These are phyloP conservation scores for Trichophyton benhamiae DNA, from an alignment of 2,329 filamentous ascomycete genomes.

Conservation along the genomic window DNA sequence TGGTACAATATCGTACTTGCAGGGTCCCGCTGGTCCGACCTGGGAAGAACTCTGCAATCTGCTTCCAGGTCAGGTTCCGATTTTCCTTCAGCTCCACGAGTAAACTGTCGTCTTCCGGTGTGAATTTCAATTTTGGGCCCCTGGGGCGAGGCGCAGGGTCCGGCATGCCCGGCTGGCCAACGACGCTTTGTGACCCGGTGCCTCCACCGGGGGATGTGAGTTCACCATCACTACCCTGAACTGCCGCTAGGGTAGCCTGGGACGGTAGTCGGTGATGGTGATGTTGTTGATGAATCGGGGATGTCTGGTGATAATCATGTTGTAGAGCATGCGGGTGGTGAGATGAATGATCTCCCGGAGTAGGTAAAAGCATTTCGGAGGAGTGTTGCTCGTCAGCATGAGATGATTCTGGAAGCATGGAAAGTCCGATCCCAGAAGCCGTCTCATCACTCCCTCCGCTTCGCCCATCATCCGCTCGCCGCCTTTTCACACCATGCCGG, in stretches of 20 bases:
- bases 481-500: slow-evolving; percentile 25
- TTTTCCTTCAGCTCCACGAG: slow-evolving; percentile 87
- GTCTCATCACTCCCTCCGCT: slow-evolving; percentile 19
- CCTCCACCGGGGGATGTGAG: slow-evolving; percentile 30
- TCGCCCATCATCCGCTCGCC: slow-evolving; percentile 22
- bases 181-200: slow-evolving; percentile 66
- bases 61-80: slow-evolving; percentile 91
- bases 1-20: slow-evolving; percentile 90
- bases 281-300: slow-evolving; percentile 46
- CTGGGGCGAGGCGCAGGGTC: slow-evolving; percentile 65
- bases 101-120: slow-evolving; percentile 76
- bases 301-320: slow-evolving; percentile 29
- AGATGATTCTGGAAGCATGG: slow-evolving; percentile 23
- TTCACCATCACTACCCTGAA: slow-evolving; percentile 49
- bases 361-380: slow-evolving; percentile 25
- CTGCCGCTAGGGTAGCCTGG: slow-evolving; percentile 54
- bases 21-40: slow-evolving; percentile 80
- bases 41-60: slow-evolving; percentile 93
- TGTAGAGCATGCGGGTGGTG: slow-evolving; percentile 20
- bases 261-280: slow-evolving; percentile 74
- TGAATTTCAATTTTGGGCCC: slow-evolving; percentile 88
- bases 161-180: slow-evolving; percentile 80
- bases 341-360: slow-evolving; percentile 22
- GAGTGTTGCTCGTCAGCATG: slow-evolving; percentile 23
- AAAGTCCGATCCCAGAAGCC: slow-evolving; percentile 22